Percentiles rank a stretch among this genome's conserved stretches.
phyloP scores from a whole-genome alignment of 1,284 basidiomycete genomes.

The Schizophyllum commune region DNA sequence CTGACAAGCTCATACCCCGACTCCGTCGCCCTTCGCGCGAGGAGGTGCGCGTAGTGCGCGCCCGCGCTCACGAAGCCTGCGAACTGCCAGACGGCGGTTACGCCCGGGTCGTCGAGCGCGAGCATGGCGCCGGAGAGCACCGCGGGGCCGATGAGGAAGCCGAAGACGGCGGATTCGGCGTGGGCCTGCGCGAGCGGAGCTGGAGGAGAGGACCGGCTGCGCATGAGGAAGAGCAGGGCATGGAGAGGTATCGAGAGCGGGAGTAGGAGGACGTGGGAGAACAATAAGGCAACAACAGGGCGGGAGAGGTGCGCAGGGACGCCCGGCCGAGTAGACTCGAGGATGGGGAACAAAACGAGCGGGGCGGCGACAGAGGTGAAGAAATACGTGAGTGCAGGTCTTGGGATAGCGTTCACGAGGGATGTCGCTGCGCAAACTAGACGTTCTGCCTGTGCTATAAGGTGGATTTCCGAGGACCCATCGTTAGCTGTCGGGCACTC shows the following conservation, averaged over 20 bases:
- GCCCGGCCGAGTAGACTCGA: not conserved
- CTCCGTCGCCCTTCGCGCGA: conserved; percentile 22
- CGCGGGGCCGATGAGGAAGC: conserved; percentile 26
- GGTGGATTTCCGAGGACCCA: not conserved
- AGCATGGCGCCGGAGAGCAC: conserved; percentile 31
- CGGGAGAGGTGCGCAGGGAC: not conserved
- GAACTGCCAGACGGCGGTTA: conserved; percentile 38
- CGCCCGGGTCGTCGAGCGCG: conserved; percentile 19
- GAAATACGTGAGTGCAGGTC: not conserved
- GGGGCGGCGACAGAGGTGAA: not conserved
- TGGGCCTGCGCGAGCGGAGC: not conserved
- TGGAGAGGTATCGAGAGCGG: not conserved
- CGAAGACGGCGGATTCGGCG: conserved; percentile 36
- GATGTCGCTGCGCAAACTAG: not conserved
- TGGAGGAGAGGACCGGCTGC: not conserved
- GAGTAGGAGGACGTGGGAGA: not conserved
- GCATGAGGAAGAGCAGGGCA: not conserved
- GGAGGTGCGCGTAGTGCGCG: conserved; percentile 19
- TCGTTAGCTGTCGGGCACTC: not conserved
- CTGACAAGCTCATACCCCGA: conserved; percentile 32
- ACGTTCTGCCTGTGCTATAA: not conserved
- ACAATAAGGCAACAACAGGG: not conserved
- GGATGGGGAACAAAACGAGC: not conserved
- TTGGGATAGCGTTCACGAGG: not conserved
- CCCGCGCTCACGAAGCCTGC: conserved; percentile 32